Conservation (phyloP, 2,329 filamentous ascomycete species). For the Lachnellula occidentalis region DNA sequence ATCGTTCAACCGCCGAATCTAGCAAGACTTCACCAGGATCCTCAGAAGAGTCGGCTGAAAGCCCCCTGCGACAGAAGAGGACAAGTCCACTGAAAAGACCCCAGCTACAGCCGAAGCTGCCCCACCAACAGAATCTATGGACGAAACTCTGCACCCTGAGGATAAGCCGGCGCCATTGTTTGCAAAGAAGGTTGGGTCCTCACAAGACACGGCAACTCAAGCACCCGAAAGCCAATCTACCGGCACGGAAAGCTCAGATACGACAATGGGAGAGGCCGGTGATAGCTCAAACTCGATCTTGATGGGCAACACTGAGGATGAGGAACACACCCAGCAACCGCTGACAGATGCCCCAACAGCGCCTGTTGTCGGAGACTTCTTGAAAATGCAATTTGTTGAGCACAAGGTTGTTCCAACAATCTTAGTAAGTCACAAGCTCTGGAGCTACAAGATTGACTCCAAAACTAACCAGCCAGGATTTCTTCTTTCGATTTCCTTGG, state of each 20-base stretch:
- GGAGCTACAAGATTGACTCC: not conserved
- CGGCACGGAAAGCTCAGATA: constrained; percentile 24
- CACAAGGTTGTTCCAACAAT: constrained; percentile 93
- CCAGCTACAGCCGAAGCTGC: constrained; percentile 4
- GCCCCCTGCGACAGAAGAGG: constrained; percentile 8
- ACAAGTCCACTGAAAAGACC: constrained; percentile 18
- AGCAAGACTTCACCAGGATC: constrained; percentile 16
- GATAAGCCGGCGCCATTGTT: constrained; percentile 67
- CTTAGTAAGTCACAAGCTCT: constrained; percentile 55
- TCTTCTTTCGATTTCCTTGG: constrained; percentile 98
- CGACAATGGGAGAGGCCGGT: constrained; percentile 30
- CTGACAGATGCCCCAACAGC: constrained; percentile 14
- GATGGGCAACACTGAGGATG: constrained; percentile 27
- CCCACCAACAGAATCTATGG: constrained; percentile 13
- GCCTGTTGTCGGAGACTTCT: constrained; percentile 85
- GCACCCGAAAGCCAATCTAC: constrained; percentile 19
- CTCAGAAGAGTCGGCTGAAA: constrained; percentile 24
- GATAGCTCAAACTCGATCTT: constrained; percentile 27
- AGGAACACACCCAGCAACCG: constrained; percentile 18
- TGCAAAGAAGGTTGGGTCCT: constrained; percentile 35
- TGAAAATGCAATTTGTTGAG: constrained; percentile 96
- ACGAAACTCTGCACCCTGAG: constrained; percentile 46
- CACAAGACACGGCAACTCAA: constrained; percentile 13
- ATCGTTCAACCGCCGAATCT: constrained; percentile 8
- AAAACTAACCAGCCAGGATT: constrained; percentile 54